Percentiles rank a stretch among this genome's conserved stretches.
These are phyloP conservation scores for Dryas alaskensis DNA, from an alignment of 306 rosid genomes.

Conservation along the genomic window DNA sequence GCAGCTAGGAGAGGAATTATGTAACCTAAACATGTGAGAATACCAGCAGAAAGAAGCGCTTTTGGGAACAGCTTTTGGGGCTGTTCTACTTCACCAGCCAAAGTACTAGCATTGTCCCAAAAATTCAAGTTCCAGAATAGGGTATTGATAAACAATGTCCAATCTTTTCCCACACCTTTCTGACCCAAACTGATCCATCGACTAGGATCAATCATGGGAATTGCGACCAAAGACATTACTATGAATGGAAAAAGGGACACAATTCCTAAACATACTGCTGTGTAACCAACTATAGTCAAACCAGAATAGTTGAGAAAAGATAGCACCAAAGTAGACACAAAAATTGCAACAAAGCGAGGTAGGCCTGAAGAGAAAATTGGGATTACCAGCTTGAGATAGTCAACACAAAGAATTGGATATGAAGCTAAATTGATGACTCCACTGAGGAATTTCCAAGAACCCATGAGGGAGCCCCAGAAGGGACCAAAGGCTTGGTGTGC, in stretches of 20 bases:
- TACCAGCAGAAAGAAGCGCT: constrained; percentile 43
- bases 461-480: constrained; percentile 49
- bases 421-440: constrained; percentile 46
- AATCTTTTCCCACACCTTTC: constrained; percentile 40
- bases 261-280: constrained; percentile 34
- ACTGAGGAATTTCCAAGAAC: constrained; percentile 40
- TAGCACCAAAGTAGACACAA: constrained; percentile 32
- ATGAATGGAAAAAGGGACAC: constrained; percentile 42
- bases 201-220: constrained; percentile 42
- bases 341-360: constrained; percentile 26
- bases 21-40: constrained; percentile 49
- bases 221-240: constrained; percentile 36
- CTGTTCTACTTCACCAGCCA: constrained; percentile 54
- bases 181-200: constrained; percentile 54
- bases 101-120: constrained; percentile 59
- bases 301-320: constrained; percentile 44
- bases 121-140: constrained; percentile 60
- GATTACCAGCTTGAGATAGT: constrained; percentile 37
- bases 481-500: constrained; percentile 42
- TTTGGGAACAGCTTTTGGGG: constrained; percentile 50
- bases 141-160: constrained; percentile 53
- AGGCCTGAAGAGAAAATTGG: constrained; percentile 39
- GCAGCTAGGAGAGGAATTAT: constrained; percentile 51
- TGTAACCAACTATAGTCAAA: constrained; percentile 39
- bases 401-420: constrained; percentile 41